Conservation (phyloP, 2,329 filamentous ascomycete species). For the Aureobasidium sp. region DNA sequence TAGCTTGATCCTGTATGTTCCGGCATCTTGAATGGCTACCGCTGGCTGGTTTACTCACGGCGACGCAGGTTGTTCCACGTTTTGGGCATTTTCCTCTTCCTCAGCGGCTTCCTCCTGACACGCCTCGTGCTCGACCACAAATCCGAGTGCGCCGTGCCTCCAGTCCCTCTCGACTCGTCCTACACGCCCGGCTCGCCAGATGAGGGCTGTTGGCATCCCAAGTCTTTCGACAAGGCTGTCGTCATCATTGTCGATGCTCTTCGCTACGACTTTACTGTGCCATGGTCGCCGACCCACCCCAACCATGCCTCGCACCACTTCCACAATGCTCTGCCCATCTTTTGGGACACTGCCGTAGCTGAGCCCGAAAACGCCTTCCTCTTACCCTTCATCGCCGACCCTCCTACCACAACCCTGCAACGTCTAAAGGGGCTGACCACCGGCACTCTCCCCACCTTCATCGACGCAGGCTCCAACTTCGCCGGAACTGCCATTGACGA, state of each 20-base stretch:
- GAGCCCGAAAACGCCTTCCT: slow-evolving; percentile 78
- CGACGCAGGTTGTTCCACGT: slow-evolving; percentile 58
- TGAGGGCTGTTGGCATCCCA: slow-evolving; percentile 90
- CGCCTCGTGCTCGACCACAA: slow-evolving; percentile 71
- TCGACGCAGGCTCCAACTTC: slow-evolving; percentile 92
- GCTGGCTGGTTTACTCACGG: neutral
- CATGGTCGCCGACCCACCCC: slow-evolving; percentile 45
- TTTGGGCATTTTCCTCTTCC: slow-evolving; percentile 83
- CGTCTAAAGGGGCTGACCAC: slow-evolving; percentile 90
- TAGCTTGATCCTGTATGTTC: slow-evolving; percentile 51
- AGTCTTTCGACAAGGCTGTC: slow-evolving; percentile 84
- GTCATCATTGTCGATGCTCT: slow-evolving; percentile 87
- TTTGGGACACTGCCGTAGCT: slow-evolving; percentile 71
- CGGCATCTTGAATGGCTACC: neutral
- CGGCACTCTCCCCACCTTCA: slow-evolving; percentile 86
- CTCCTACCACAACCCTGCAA: slow-evolving; percentile 88
- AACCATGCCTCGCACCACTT: slow-evolving; percentile 54
- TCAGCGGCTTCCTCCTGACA: slow-evolving; percentile 87
- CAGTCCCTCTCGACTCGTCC: slow-evolving; percentile 39
- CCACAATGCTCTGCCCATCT: slow-evolving; percentile 78
- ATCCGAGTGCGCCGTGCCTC: slow-evolving; percentile 67
- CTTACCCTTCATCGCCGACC: slow-evolving; percentile 91
- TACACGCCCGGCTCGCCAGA: slow-evolving; percentile 36
- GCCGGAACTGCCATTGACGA: slow-evolving; percentile 92
- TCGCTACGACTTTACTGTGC: slow-evolving; percentile 93